Evolutionary conservation across 257 asterid genomes (phyloP).

Genomic region (Catharanthus roseus): DNA sequence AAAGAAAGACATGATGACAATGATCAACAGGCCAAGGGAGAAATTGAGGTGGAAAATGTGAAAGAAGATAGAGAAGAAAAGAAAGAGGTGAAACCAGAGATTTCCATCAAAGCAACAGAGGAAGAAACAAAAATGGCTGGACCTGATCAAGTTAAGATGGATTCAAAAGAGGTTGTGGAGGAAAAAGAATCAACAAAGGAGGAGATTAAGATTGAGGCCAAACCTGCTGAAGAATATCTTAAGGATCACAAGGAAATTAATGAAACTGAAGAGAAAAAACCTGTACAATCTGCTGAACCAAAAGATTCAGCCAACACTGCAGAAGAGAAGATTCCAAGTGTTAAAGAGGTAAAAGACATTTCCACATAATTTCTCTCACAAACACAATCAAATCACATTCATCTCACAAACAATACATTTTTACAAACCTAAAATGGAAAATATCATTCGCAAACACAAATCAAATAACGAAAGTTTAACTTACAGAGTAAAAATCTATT

Average conservation of each 20-base stretch:
- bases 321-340: slow-evolving; percentile 33
- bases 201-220: slow-evolving; percentile 24
- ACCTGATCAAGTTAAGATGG: slow-evolving; percentile 7
- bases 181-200: slow-evolving; percentile 22
- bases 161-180: background rate
- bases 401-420: too few species aligned
- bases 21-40: slow-evolving; percentile 11
- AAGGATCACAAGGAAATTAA: slow-evolving; percentile 33
- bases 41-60: slow-evolving; percentile 13
- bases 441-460: too few species aligned
- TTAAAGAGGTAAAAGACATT: slow-evolving; percentile 31
- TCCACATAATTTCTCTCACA: too few species aligned
- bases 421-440: too few species aligned
- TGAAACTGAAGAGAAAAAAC: slow-evolving; percentile 18
- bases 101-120: background rate
- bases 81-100: slow-evolving; percentile 23
- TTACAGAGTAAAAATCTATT: background rate
- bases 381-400: too few species aligned
- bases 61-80: slow-evolving; percentile 13
- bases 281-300: slow-evolving; percentile 26
- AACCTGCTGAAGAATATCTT: slow-evolving; percentile 39
- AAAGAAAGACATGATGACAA: background rate
- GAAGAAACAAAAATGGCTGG: slow-evolving; percentile 4
- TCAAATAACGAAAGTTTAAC: background rate
- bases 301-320: slow-evolving; percentile 24